Conservation (phyloP, 2,329 filamentous ascomycete genomes). For the Paracoccidioides lutzii region DNA sequence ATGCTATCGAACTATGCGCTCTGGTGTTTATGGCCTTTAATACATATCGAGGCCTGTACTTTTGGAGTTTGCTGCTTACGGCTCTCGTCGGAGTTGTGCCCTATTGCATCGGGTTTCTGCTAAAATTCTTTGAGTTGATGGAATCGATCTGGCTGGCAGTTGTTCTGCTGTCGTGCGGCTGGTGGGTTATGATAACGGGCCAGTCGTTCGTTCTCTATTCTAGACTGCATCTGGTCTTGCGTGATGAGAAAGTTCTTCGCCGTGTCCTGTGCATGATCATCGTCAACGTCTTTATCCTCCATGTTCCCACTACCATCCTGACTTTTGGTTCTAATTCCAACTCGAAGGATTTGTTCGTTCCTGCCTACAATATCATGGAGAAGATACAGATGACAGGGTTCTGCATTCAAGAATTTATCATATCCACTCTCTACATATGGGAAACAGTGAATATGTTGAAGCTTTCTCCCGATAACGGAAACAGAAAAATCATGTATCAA, state of each 20-base stretch:
- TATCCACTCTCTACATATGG: conserved; percentile 39
- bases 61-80: conserved; percentile 37
- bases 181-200: conserved; percentile 27
- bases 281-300: conserved; percentile 22
- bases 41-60: conserved; percentile 36
- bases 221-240: conserved; percentile 26
- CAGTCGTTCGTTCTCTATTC: conserved; percentile 31
- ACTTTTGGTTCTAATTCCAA: conserved; percentile 21
- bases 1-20: conserved; percentile 37
- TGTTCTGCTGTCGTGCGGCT: conserved; percentile 22
- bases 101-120: conserved; percentile 35
- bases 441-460: conserved; percentile 41
- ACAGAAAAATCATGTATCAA: conserved; percentile 37
- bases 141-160: conserved; percentile 31
- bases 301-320: conserved; percentile 25
- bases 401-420: conserved; percentile 36
- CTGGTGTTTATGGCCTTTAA: conserved; percentile 39
- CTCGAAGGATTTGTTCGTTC: conserved; percentile 15
- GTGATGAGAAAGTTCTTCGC: conserved; percentile 18
- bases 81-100: conserved; percentile 33
- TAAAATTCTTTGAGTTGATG: conserved; percentile 34
- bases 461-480: conserved; percentile 30
- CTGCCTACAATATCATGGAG: conserved; percentile 28
- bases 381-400: conserved; percentile 39
- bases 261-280: conserved; percentile 27